A percentile compares a stretch with the other conserved stretches of the same genome.
Conservation (phyloP, 768 basidiomycete species). For the Solioccasus polychromus region DNA sequence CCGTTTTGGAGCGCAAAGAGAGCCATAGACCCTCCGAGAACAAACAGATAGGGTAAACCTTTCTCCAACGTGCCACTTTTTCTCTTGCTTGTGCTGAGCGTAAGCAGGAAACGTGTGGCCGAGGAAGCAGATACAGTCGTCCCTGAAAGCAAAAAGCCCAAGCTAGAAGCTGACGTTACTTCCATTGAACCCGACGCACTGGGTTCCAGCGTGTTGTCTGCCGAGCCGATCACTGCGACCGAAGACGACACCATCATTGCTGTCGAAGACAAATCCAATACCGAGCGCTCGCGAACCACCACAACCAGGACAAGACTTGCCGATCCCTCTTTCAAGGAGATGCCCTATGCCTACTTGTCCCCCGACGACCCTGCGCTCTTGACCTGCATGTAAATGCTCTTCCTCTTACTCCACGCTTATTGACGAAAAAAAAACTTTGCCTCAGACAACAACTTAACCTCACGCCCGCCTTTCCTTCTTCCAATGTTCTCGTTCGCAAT, state of each 20-base stretch:
- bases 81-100: conserved; percentile 1
- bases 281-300: not conserved
- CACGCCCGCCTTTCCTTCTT: conserved; percentile 63
- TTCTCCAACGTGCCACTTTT: not conserved
- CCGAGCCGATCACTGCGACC: not conserved
- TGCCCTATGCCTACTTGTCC: conserved; percentile 82
- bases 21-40: conserved; percentile 1
- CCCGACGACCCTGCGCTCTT: conserved; percentile 67
- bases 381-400: conserved; percentile 63
- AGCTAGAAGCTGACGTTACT: conserved; percentile 31
- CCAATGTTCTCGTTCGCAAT: conserved; percentile 85
- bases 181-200: conserved; percentile 4
- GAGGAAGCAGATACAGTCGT: conserved; percentile 39
- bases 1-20: conserved; percentile 64
- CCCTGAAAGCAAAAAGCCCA: conserved; percentile 52
- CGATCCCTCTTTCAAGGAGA: conserved; percentile 71
- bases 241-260: conserved; percentile 1
- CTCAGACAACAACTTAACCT: conserved; percentile 72
- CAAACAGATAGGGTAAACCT: conserved; percentile 14
- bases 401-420: not conserved
- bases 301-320: conserved; percentile 10
- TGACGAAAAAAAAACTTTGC: not conserved
- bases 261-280: conserved; percentile 1
- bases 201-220: conserved; percentile 5
- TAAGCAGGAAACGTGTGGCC: conserved; percentile 43